Conservation (phyloP, 2,329 filamentous ascomycete species). For the Cercospora berteroae region DNA sequence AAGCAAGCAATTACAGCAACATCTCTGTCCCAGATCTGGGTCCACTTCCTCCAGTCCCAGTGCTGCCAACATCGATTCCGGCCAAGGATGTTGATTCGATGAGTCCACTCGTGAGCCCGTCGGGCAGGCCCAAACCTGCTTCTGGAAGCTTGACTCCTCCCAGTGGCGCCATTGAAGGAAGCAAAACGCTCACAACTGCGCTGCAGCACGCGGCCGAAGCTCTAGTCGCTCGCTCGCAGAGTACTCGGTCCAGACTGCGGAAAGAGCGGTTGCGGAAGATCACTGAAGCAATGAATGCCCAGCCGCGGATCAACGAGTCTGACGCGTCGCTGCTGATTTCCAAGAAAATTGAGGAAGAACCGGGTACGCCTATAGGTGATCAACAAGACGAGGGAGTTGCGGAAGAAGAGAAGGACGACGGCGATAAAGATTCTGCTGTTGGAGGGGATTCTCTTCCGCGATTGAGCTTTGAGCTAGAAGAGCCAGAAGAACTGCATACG, state of each 20-base stretch:
- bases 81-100: neutral
- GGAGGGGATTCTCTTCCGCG: neutral
- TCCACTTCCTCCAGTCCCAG: neutral
- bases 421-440: neutral
- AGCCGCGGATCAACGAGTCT: neutral
- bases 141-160: neutral
- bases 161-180: neutral
- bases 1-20: neutral
- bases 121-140: neutral
- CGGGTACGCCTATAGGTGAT: neutral
- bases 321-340: neutral
- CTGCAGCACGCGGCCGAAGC: neutral
- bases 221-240: neutral
- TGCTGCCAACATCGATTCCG: neutral
- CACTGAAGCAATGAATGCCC: neutral
- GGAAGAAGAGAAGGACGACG: neutral
- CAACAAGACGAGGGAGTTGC: neutral
- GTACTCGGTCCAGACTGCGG: neutral
- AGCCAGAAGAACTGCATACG: neutral
- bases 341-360: neutral
- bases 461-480: neutral
- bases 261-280: neutral
- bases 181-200: neutral
- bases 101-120: neutral
- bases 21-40: neutral